Evolutionary conservation across 805 yeast genomes (phyloP).

Genomic region (Monosporozyma yasuniensis): DNA sequence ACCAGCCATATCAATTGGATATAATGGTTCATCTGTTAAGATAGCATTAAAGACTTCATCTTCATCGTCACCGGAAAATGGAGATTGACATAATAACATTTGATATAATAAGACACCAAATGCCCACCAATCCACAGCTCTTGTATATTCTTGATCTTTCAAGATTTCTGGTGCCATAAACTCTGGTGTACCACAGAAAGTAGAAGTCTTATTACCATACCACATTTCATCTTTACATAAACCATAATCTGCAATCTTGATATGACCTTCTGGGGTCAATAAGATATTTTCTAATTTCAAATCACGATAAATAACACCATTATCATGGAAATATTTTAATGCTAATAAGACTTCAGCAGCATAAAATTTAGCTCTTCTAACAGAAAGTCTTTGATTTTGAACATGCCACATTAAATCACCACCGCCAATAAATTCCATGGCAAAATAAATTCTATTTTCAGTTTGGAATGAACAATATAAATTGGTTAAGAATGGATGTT

Average conservation of each 20-base stretch:
- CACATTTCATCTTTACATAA: slow-evolving; percentile 92
- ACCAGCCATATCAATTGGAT: slow-evolving; percentile 95
- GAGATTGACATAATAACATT: slow-evolving; percentile 93
- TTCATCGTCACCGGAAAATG: slow-evolving; percentile 94
- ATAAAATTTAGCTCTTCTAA: slow-evolving; percentile 89
- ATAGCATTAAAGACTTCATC: slow-evolving; percentile 97
- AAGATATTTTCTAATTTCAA: slow-evolving; percentile 90
- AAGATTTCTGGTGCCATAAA: slow-evolving; percentile 98
- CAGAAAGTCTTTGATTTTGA: slow-evolving; percentile 81
- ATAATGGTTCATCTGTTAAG: slow-evolving; percentile 89
- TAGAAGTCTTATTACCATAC: slow-evolving; percentile 75
- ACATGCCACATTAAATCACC: slow-evolving; percentile 99
- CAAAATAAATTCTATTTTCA: slow-evolving; percentile 92
- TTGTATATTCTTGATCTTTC: slow-evolving; percentile 83
- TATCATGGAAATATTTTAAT: slow-evolving; percentile 85
- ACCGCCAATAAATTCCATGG: slow-evolving; percentile 96
- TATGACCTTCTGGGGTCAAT: slow-evolving; percentile 84
- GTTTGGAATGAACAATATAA: slow-evolving; percentile 95
- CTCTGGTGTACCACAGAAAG: slow-evolving; percentile 99
- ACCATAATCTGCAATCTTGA: slow-evolving; percentile 95
- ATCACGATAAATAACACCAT: slow-evolving; percentile 93
- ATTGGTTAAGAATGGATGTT: slow-evolving; percentile 87
- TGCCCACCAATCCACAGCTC: slow-evolving; percentile 99
- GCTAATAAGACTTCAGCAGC: slow-evolving; percentile 95
- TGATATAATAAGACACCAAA: slow-evolving; percentile 94